phyloP scores from a whole-genome alignment of 2,329 filamentous ascomycete genomes.

The Plenodomus tracheiphilus region DNA sequence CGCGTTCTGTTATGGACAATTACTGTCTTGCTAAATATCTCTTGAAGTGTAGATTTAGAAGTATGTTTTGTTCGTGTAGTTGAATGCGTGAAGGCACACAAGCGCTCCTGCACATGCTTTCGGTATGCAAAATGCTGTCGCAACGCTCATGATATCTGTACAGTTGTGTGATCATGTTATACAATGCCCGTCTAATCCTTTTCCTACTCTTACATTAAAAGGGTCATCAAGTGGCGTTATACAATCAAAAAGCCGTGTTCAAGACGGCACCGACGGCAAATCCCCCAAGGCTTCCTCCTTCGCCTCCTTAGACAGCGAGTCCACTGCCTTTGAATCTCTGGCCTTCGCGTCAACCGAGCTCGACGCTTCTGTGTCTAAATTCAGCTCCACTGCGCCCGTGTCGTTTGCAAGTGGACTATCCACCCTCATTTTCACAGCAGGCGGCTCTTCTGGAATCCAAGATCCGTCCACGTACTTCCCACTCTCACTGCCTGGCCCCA shows the following conservation, averaged over 20 bases:
- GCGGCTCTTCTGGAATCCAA: neutral
- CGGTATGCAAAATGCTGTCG: neutral
- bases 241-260: neutral
- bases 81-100: no score
- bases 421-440: neutral
- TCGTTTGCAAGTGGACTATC: neutral
- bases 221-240: neutral
- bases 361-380: neutral
- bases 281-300: constrained; percentile 5
- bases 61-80: no score
- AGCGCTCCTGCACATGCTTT: no score
- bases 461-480: neutral
- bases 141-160: neutral
- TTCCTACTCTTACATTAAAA: neutral
- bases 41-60: no score
- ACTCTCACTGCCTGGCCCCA: constrained; percentile 28
- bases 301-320: constrained; percentile 2
- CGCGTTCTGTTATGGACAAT: no score
- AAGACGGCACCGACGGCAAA: constrained; percentile 6
- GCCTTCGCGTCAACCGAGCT: neutral
- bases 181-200: neutral
- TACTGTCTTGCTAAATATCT: no score
- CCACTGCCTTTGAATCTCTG: neutral
- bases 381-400: neutral
- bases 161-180: neutral